Evolutionary conservation across 2,329 filamentous ascomycete species (phyloP).

Genomic region (Mycogone perniciosa): DNA sequence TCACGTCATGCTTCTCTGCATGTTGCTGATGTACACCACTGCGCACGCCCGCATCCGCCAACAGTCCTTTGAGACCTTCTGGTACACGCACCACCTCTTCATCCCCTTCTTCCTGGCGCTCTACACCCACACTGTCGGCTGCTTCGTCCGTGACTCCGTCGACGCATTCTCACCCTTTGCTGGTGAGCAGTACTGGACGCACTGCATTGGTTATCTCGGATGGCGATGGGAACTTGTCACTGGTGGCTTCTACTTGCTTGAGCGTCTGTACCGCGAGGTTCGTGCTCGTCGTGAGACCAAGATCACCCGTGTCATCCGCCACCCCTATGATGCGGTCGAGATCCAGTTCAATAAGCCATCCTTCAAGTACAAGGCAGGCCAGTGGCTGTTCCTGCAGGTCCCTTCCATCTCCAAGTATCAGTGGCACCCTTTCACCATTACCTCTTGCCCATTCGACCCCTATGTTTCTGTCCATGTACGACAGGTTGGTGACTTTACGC

Average conservation of each 20-base stretch:
- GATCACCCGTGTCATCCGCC: slow-evolving; percentile 89
- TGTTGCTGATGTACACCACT: slow-evolving; percentile 97
- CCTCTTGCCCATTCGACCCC: slow-evolving; percentile 91
- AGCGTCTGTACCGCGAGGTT: slow-evolving; percentile 87
- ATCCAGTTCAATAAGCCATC: slow-evolving; percentile 95
- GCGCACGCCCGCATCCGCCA: slow-evolving; percentile 90
- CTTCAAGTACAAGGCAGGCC: slow-evolving; percentile 96
- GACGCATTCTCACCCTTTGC: slow-evolving; percentile 76
- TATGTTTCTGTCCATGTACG: slow-evolving; percentile 93
- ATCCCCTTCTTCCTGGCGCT: slow-evolving; percentile 89
- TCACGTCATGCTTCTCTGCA: slow-evolving; percentile 97
- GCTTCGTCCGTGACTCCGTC: slow-evolving; percentile 83
- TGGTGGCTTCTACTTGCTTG: slow-evolving; percentile 76
- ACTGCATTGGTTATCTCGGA: slow-evolving; percentile 91
- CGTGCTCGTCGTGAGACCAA: slow-evolving; percentile 75
- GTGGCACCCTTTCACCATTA: slow-evolving; percentile 99
- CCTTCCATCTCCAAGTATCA: slow-evolving; percentile 82
- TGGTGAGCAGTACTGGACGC: slow-evolving; percentile 73
- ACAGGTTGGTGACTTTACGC: slow-evolving; percentile 94
- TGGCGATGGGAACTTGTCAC: slow-evolving; percentile 95
- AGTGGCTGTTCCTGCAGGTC: slow-evolving; percentile 96
- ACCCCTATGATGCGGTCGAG: slow-evolving; percentile 95
- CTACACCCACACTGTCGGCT: slow-evolving; percentile 93
- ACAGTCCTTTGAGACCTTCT: slow-evolving; percentile 97
- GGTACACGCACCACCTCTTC: slow-evolving; percentile 99